Base-by-base conservation (phyloP, 495 filamentous ascomycete species). In the Daldinia bambusicola region DNA sequence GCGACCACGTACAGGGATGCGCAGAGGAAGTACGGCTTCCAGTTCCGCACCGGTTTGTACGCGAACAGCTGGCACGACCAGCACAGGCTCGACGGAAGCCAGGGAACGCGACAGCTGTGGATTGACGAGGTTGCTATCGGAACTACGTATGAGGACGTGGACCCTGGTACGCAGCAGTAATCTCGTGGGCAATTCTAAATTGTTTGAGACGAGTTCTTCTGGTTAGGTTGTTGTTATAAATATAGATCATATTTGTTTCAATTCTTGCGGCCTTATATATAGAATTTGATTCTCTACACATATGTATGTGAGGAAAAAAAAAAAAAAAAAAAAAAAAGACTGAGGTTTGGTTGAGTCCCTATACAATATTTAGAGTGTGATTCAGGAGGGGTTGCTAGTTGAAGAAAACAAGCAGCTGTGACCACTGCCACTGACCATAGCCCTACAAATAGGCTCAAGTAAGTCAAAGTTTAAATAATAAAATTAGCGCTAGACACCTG, bases 61-160 rank as follows among this genome's bases (percentile, higher is more conserved):
- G 85, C 85, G 0, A 87, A 86, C 65, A 79, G 80, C n/a, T 87
- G 85, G 85, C 78, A 86, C 63, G 77, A 86, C 31, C 68, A 70
- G 43, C 69, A 78, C 63, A 75, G 26, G 26, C 26, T 77, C 67
- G 67, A 76, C 59, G 84, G 84, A 0, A 80, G 65, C 6, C 84
- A 86, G 77, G 76, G 79, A 0, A 83, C 82, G 9, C 70, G 84
- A 2, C 79, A 84, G 64, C 71, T 86, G 18, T 87, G 84, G 82
- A 83, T 78, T 71, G 84, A 86, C 70, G 78, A 85, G 75, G 80
- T 86, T 69, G 79, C 79, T 4, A 63, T 80, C 31, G 84, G 84
- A 2, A 82, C 72, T 14, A 80, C 70, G 3, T 83, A 82, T 75
- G 77, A 76, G 9, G 84, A 86, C 74, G 82, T 79, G 55, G 80